These are phyloP conservation scores for Russula lepida DNA, from an alignment of 768 basidiomycete genomes.

Conservation along the genomic window DNA sequence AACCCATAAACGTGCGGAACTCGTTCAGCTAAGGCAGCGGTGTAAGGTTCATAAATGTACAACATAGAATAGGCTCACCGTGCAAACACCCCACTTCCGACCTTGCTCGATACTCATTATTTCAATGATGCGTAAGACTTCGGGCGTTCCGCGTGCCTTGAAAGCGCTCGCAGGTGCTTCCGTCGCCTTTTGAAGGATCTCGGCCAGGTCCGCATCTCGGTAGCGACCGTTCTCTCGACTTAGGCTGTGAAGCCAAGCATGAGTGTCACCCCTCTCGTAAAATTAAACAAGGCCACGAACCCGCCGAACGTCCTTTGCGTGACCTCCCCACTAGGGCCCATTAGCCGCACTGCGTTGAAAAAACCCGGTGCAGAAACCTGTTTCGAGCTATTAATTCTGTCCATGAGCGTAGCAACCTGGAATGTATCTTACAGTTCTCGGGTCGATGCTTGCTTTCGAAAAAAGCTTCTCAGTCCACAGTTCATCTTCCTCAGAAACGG, in stretches of 20 bases:
- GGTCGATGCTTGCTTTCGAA: not conserved
- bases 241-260: conserved; percentile 20
- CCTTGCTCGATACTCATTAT: conserved; percentile 60
- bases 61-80: conserved; percentile 33
- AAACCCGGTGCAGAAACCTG: conserved; percentile 30
- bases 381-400: not conserved
- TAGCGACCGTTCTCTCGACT: conserved; percentile 38
- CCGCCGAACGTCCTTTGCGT: conserved; percentile 26
- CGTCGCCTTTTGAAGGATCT: conserved; percentile 54
- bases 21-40: conserved; percentile 19
- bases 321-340: conserved; percentile 23
- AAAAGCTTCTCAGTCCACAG: conserved; percentile 6
- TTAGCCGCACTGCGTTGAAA: conserved; percentile 24
- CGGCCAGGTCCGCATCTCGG: conserved; percentile 52
- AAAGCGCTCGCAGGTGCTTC: conserved; percentile 52
- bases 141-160: conserved; percentile 61
- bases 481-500: conserved; percentile 8
- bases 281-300: not conserved
- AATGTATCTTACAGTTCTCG: conserved; percentile 1
- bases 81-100: conserved; percentile 64
- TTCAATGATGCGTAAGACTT: conserved; percentile 57
- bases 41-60: not conserved
- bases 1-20: conserved; percentile 50
- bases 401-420: not conserved
- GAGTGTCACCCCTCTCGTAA: not conserved